A percentile compares a stretch with the other conserved stretches of the same genome.
These are phyloP conservation scores for Globisporangium canariense DNA, from an alignment of 352 stramenopile genomes.

Conservation along the genomic window DNA sequence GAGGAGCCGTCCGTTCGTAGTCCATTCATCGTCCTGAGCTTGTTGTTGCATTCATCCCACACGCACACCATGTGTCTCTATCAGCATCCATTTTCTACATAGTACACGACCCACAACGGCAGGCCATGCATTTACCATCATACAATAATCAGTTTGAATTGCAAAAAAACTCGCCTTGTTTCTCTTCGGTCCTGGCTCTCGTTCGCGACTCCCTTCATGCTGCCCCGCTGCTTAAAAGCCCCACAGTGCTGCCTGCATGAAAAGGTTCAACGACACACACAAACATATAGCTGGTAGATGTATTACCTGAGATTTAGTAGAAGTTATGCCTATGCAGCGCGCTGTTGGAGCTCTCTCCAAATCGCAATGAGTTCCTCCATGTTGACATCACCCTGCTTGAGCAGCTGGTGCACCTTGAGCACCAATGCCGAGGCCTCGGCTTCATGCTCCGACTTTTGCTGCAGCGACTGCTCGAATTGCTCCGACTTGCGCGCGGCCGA, in stretches of 20 bases:
- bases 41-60: too few relatives aligned
- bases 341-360: conserved; percentile 19
- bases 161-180: too few relatives aligned
- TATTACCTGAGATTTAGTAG: background rate
- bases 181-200: too few relatives aligned
- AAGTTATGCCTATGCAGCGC: background rate
- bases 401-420: conserved; percentile 21
- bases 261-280: background rate
- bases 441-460: conserved; percentile 33
- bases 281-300: background rate
- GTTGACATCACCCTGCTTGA: conserved; percentile 13
- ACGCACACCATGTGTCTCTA: too few relatives aligned
- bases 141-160: too few relatives aligned
- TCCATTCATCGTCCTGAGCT: too few relatives aligned
- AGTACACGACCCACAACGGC: too few relatives aligned
- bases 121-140: too few relatives aligned
- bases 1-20: too few relatives aligned
- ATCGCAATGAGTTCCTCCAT: conserved; percentile 18
- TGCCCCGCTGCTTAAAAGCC: background rate
- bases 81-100: too few relatives aligned
- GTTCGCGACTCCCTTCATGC: too few relatives aligned
- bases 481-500: conserved; percentile 88
- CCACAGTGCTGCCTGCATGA: too few relatives aligned
- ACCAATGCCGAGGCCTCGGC: conserved; percentile 26
- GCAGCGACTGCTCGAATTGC: conserved; percentile 85